Evolutionary conservation across 352 stramenopile genomes (phyloP).

Genomic region (Phytophthora cryptogea): DNA sequence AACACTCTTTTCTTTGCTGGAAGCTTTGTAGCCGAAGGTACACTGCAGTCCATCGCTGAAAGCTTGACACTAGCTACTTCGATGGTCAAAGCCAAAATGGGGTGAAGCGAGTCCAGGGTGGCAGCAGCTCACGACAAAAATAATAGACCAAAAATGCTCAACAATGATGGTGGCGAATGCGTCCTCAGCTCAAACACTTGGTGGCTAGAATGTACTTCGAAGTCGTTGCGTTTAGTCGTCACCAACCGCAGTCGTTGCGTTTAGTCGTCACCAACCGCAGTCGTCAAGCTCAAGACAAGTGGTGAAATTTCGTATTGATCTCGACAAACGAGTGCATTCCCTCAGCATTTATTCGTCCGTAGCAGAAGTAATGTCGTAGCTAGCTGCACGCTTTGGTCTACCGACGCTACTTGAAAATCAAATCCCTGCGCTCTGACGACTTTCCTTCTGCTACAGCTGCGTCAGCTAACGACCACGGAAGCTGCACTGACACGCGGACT

Average conservation of each 20-base stretch:
- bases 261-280: background rate
- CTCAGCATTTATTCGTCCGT: constrained; percentile 30
- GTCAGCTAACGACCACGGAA: constrained; percentile 38
- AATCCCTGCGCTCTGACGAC: constrained; percentile 4
- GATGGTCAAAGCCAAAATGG: background rate
- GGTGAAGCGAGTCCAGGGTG: background rate
- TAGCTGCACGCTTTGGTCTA: constrained; percentile 8
- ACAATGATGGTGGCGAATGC: constrained; percentile 16
- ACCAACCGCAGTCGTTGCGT: background rate
- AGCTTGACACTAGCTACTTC: background rate
- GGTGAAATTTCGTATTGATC: constrained; percentile 32
- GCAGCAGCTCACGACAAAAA: constrained; percentile 12
- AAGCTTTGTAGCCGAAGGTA: constrained; percentile 1
- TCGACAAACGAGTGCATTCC: constrained; percentile 32
- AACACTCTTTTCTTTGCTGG: constrained; percentile 32
- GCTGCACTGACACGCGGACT: constrained; percentile 58
- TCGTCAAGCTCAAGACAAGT: constrained; percentile 19
- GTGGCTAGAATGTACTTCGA: too few species aligned
- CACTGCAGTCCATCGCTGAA: constrained; percentile 30
- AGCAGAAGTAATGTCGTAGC: background rate
- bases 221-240: too few species aligned
- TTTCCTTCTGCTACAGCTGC: constrained; percentile 1
- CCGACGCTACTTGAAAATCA: constrained; percentile 5
- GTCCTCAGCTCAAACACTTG: too few species aligned
- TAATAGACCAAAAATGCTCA: constrained; percentile 12